These are phyloP conservation scores for Geranomyces variabilis DNA, from an alignment of 192 early-diverging fungal species.

Conservation along the genomic window DNA sequence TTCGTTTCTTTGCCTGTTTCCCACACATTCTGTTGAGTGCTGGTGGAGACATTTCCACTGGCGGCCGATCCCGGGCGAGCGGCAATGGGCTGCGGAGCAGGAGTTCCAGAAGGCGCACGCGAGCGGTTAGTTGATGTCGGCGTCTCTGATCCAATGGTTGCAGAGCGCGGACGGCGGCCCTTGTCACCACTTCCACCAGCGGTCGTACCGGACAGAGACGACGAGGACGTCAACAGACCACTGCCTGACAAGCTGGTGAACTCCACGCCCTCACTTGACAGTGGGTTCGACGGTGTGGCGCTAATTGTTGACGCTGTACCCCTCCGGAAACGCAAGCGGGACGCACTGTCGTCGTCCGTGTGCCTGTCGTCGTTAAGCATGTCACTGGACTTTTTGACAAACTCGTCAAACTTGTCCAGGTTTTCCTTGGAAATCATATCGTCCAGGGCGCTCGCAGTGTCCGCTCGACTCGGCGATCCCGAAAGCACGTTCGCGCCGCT, in stretches of 20 bases:
- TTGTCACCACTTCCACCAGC: background rate
- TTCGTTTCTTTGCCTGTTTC: slow-evolving; percentile 48
- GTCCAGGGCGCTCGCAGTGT: background rate
- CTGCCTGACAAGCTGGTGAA: background rate
- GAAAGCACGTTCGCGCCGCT: background rate
- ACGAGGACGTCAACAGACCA: background rate
- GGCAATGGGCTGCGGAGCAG: background rate
- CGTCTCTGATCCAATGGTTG: slow-evolving; percentile 1
- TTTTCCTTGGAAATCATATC: slow-evolving; percentile 25
- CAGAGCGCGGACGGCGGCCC: slow-evolving; percentile 6
- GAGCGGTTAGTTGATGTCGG: background rate
- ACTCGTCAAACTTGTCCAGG: slow-evolving; percentile 24
- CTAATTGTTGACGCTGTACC: background rate
- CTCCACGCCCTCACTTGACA: background rate
- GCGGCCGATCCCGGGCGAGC: background rate
- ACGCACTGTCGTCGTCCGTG: background rate
- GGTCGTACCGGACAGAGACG: background rate
- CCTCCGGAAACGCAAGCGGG: no score
- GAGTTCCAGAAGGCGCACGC: background rate
- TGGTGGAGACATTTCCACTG: background rate
- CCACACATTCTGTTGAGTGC: background rate
- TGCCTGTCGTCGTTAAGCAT: background rate
- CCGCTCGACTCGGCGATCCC: background rate
- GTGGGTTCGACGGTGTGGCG: background rate
- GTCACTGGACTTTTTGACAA: slow-evolving; percentile 21